phyloP scores from a whole-genome alignment of 805 yeast species.

The Helenozyma baotianmanensis region DNA sequence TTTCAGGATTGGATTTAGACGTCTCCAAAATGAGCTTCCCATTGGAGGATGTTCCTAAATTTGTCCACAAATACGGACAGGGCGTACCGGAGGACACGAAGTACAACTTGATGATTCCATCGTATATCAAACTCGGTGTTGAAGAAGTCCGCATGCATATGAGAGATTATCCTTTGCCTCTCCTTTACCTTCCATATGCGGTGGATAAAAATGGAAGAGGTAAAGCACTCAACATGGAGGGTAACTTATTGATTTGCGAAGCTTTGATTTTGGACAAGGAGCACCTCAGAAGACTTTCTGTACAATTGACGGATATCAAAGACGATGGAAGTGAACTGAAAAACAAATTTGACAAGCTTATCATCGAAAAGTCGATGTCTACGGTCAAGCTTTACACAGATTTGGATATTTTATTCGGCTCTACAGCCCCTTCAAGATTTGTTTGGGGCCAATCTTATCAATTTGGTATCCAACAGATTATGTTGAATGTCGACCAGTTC shows the following conservation, averaged over 20 bases:
- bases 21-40: constrained; percentile 26
- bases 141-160: constrained; percentile 65
- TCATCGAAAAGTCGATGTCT: constrained; percentile 71
- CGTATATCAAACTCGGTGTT: constrained; percentile 50
- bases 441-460: constrained; percentile 85
- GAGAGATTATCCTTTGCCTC: constrained; percentile 83
- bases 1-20: constrained; percentile 24
- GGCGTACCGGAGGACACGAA: constrained; percentile 70
- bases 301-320: constrained; percentile 52
- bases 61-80: constrained; percentile 69
- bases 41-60: constrained; percentile 47
- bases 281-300: constrained; percentile 55
- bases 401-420: constrained; percentile 49
- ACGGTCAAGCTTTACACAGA: constrained; percentile 69
- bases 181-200: constrained; percentile 63
- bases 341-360: constrained; percentile 28
- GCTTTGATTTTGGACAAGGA: constrained; percentile 46
- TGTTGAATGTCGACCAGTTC: constrained; percentile 74
- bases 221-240: constrained; percentile 37
- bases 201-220: constrained; percentile 14
- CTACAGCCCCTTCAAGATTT: constrained; percentile 57
- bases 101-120: constrained; percentile 67
- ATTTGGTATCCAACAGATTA: constrained; percentile 77
- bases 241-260: constrained; percentile 70
- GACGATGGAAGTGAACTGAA: constrained; percentile 26